Evolutionary conservation across 768 basidiomycete species (phyloP).

Genomic region (Solioccasus polychromus): DNA sequence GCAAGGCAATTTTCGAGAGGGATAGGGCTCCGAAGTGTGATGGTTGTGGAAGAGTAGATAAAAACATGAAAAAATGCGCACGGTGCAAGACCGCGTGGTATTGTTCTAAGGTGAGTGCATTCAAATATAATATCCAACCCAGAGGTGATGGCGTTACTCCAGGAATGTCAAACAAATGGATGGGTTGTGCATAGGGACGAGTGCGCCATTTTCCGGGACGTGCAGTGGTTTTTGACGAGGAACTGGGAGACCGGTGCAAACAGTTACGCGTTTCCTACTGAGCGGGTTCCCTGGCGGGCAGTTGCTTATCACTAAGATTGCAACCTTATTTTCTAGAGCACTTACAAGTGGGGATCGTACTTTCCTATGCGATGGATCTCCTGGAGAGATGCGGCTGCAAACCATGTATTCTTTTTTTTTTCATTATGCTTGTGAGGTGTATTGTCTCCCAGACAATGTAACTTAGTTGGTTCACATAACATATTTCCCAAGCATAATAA

Average conservation of each 20-base stretch:
- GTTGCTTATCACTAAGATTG: not conserved
- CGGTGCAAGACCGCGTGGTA: slow-evolving; percentile 29
- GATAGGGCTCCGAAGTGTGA: slow-evolving; percentile 21
- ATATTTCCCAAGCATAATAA: not conserved
- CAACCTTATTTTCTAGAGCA: too few relatives aligned
- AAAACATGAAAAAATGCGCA: slow-evolving; percentile 22
- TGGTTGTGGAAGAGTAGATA: slow-evolving; percentile 17
- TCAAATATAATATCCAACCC: not conserved
- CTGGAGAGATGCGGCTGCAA: not conserved
- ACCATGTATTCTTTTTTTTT: slow-evolving; percentile 2
- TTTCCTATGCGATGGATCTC: too few relatives aligned
- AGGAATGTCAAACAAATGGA: slow-evolving; percentile 23
- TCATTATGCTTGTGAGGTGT: not conserved
- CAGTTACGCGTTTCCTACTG: slow-evolving; percentile 21
- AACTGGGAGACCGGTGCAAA: slow-evolving; percentile 22
- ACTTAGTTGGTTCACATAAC: slow-evolving; percentile 3
- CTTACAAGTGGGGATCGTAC: too few relatives aligned
- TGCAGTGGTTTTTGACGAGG: slow-evolving; percentile 30
- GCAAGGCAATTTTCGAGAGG: slow-evolving; percentile 20
- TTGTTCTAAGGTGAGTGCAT: slow-evolving; percentile 27
- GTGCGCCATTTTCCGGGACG: slow-evolving; percentile 24
- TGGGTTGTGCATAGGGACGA: slow-evolving; percentile 24
- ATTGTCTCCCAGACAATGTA: not conserved
- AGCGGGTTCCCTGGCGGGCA: slow-evolving; percentile 14
- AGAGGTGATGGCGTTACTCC: slow-evolving; percentile 4